A percentile compares a stretch with the other conserved stretches of the same genome.
phyloP scores from a whole-genome alignment of 495 filamentous ascomycete species.

The Penicillium turbatum region DNA sequence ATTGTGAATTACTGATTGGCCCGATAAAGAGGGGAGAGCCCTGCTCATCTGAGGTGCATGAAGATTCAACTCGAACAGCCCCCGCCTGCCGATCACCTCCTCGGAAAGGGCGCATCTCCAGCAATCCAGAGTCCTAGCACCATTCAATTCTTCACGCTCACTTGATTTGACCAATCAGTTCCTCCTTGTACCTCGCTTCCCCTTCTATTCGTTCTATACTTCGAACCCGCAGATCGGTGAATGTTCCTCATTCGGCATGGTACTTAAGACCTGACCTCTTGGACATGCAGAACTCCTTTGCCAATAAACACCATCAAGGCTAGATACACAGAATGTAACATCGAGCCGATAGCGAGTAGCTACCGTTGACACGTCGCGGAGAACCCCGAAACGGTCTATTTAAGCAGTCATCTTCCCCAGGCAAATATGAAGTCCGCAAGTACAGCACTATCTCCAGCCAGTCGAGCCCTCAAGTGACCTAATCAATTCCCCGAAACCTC shows the following conservation, averaged over 20 bases:
- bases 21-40: slow-evolving; percentile 4
- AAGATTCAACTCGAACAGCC: background rate
- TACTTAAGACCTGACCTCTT: background rate
- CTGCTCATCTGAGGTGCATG: background rate
- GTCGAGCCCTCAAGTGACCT: background rate
- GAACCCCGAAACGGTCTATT: background rate
- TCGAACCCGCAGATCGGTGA: slow-evolving; percentile 15
- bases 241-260: slow-evolving; percentile 15
- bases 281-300: background rate
- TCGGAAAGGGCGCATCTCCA: background rate
- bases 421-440: background rate
- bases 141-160: slow-evolving; percentile 20
- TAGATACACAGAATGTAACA: background rate
- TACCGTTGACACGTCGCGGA: background rate
- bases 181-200: background rate
- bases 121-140: background rate
- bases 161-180: slow-evolving; percentile 3
- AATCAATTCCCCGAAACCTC: background rate
- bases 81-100: slow-evolving; percentile 11
- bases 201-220: background rate
- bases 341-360: background rate
- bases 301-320: slow-evolving; percentile 9
- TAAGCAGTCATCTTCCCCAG: background rate
- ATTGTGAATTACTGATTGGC: background rate
- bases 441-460: background rate